These are phyloP conservation scores for Chalciporus chontae DNA, from an alignment of 768 basidiomycete species.

Conservation along the genomic window DNA sequence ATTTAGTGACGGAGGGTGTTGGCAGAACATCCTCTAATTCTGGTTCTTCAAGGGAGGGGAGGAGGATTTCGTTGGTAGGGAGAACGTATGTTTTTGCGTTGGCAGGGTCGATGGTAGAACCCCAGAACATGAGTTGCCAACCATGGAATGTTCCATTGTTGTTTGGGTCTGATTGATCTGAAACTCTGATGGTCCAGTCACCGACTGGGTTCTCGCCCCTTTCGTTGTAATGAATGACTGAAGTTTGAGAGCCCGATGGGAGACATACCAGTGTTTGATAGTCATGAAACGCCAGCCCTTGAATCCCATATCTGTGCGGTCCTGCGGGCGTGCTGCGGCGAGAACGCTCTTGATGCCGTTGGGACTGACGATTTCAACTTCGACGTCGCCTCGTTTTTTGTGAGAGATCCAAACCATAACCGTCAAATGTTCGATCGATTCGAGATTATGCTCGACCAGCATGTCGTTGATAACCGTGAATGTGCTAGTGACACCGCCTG, in stretches of 20 bases:
- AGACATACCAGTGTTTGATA: slow-evolving; percentile 87
- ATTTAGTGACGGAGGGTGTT: slow-evolving; percentile 48
- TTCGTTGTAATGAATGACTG: slow-evolving; percentile 13
- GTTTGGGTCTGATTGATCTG: slow-evolving; percentile 64
- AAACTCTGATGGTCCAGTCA: slow-evolving; percentile 84
- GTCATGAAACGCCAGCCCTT: slow-evolving; percentile 99
- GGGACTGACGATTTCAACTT: slow-evolving; percentile 85
- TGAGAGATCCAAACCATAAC: slow-evolving; percentile 94
- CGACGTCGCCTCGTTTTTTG: slow-evolving; percentile 81
- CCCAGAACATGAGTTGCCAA: slow-evolving; percentile 94
- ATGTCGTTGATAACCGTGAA: slow-evolving; percentile 65
- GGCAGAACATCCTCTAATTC: slow-evolving; percentile 36
- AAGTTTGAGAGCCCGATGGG: neutral
- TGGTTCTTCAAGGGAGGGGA: slow-evolving; percentile 46
- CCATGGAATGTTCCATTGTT: slow-evolving; percentile 73
- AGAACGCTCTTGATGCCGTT: slow-evolving; percentile 82
- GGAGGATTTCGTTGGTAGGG: slow-evolving; percentile 46
- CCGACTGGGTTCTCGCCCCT: slow-evolving; percentile 95
- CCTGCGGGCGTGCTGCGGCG: slow-evolving; percentile 65
- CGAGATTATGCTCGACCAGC: slow-evolving; percentile 74
- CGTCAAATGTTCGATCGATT: slow-evolving; percentile 88
- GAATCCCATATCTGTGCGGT: slow-evolving; percentile 65
- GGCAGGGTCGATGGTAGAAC: slow-evolving; percentile 71
- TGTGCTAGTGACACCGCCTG: slow-evolving; percentile 60
- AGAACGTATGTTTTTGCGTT: slow-evolving; percentile 62